These are phyloP conservation scores for Linanthus parryae DNA, from an alignment of 148 eudicot genomes.

Conservation along the genomic window DNA sequence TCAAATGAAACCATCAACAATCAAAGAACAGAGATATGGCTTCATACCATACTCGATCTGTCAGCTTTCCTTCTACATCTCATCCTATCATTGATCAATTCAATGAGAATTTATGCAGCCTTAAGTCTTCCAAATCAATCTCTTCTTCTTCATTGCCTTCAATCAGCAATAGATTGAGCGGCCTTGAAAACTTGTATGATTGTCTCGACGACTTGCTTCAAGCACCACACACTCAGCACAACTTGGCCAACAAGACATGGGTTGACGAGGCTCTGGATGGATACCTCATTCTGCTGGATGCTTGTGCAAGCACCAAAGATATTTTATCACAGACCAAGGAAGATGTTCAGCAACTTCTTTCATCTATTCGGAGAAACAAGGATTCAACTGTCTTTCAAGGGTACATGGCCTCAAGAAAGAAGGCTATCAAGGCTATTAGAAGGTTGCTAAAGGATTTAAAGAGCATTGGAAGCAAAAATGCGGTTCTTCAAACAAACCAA, in stretches of 20 bases:
- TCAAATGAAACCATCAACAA: neutral
- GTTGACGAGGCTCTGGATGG: constrained; percentile 25
- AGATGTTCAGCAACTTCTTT: constrained; percentile 6
- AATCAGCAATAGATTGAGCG: constrained; percentile 16
- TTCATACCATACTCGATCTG: constrained; percentile 21
- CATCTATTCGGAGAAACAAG: neutral
- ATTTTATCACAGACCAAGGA: constrained; percentile 5
- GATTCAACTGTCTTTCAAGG: neutral
- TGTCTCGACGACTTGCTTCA: constrained; percentile 19
- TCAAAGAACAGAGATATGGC: constrained; percentile 8
- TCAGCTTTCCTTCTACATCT: constrained; percentile 19
- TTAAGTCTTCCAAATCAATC: constrained; percentile 26
- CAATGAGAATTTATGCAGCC: constrained; percentile 26
- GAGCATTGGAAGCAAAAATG: constrained; percentile 3
- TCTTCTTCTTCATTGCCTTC: constrained; percentile 33
- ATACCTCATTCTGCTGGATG: constrained; percentile 36
- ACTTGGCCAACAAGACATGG: constrained; percentile 7
- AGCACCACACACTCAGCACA: constrained; percentile 17
- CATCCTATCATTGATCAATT: constrained; percentile 14
- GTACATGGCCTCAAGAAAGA: constrained; percentile 5
- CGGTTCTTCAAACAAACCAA: neutral
- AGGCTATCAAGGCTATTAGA: constrained; percentile 18
- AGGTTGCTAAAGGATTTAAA: constrained; percentile 30
- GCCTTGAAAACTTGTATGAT: constrained; percentile 30
- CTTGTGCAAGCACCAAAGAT: constrained; percentile 32